Conservation (phyloP, 768 basidiomycete species). For the Amanita pallidorosea region DNA sequence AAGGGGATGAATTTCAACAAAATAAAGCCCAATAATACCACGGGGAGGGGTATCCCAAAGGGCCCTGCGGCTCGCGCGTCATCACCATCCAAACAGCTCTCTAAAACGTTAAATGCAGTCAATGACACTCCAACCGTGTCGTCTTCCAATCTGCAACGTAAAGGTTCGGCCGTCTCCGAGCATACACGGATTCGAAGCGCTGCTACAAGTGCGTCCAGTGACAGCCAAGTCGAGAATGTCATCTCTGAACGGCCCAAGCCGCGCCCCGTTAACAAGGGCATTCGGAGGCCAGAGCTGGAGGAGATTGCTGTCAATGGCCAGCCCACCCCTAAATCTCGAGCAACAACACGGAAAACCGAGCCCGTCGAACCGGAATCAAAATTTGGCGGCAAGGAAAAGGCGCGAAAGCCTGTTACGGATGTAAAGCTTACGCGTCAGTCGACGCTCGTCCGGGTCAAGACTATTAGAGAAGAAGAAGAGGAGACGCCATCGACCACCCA, state of each 20-base stretch:
- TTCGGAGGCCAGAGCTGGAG: neutral
- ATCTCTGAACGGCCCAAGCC: neutral
- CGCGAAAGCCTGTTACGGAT: neutral
- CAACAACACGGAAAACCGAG: neutral
- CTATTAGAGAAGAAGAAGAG: neutral
- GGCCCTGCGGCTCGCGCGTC: neutral
- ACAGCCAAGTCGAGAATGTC: neutral
- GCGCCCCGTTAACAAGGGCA: neutral
- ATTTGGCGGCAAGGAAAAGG: neutral
- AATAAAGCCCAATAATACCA: neutral
- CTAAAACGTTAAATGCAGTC: neutral
- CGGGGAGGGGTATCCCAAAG: neutral
- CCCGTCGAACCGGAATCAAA: neutral
- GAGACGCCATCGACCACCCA: neutral
- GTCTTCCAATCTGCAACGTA: neutral
- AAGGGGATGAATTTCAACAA: neutral
- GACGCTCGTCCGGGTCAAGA: neutral
- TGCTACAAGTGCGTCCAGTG: neutral
- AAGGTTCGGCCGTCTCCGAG: neutral
- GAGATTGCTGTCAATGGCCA: conserved; percentile 1
- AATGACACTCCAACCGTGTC: neutral
- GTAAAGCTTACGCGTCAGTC: neutral
- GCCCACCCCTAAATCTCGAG: neutral
- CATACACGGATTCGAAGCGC: neutral
- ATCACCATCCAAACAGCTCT: neutral